Evolutionary conservation across 352 stramenopile species (phyloP).

Genomic region (Globisporangium barbulae): DNA sequence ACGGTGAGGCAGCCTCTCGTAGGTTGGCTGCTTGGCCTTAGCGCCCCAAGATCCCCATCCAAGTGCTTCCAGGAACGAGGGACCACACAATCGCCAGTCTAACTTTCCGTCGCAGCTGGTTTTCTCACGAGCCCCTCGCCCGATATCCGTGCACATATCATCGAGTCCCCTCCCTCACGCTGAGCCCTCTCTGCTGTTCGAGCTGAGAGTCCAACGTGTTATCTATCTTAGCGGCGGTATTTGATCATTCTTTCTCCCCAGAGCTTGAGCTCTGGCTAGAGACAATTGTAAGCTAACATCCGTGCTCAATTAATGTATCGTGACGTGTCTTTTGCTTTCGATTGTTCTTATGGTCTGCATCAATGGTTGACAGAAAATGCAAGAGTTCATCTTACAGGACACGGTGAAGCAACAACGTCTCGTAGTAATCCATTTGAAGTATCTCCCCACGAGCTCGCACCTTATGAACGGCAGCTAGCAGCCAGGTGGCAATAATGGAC

Average conservation of each 20-base stretch:
- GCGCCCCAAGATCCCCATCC: not conserved
- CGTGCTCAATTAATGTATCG: not conserved
- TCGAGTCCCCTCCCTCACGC: not conserved
- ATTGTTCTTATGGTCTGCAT: no score
- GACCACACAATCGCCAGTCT: not conserved
- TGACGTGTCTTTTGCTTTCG: not conserved
- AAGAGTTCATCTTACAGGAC: no score
- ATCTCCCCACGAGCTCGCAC: no score
- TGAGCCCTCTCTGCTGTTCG: not conserved
- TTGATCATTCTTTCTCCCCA: not conserved
- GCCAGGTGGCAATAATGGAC: no score
- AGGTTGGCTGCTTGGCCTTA: not conserved
- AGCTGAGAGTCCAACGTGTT: not conserved
- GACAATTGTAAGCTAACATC: conserved; percentile 4
- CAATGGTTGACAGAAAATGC: no score
- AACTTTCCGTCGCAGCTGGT: not conserved
- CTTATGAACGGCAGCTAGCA: no score
- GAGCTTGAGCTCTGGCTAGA: not conserved
- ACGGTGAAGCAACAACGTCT: no score
- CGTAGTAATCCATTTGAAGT: no score
- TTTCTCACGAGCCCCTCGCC: not conserved
- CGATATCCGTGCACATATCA: not conserved
- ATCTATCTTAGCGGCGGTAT: conserved; percentile 6
- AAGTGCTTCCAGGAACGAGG: not conserved
- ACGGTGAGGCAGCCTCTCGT: not conserved